phyloP scores from a whole-genome alignment of 1,139 yeast species.

The Pichia sp. region DNA sequence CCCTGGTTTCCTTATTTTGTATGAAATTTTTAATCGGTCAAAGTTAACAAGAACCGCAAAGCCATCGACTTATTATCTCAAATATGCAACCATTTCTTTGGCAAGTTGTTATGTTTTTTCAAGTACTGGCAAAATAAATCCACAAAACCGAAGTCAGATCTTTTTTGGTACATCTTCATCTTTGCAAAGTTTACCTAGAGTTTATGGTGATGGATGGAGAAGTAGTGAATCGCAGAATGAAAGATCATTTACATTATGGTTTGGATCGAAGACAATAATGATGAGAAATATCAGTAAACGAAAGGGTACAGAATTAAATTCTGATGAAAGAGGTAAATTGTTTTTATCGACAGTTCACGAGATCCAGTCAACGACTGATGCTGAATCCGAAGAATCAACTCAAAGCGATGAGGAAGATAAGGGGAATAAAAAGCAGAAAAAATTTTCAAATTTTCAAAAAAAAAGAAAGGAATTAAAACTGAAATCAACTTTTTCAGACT shows the following conservation, averaged over 20 bases:
- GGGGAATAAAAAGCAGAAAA: not conserved
- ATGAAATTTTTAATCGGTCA: slow-evolving; percentile 42
- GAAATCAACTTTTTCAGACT: not conserved
- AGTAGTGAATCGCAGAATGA: slow-evolving; percentile 68
- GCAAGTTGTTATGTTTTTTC: slow-evolving; percentile 69
- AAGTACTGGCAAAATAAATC: slow-evolving; percentile 47
- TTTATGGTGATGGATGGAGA: slow-evolving; percentile 78
- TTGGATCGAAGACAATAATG: slow-evolving; percentile 56
- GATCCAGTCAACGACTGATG: not conserved
- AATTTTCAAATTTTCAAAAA: not conserved
- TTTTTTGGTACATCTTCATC: slow-evolving; percentile 29
- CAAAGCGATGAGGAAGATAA: not conserved
- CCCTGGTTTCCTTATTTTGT: slow-evolving; percentile 61
- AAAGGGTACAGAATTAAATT: slow-evolving; percentile 3
- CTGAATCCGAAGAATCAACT: slow-evolving; percentile 1
- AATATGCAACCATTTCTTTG: slow-evolving; percentile 54
- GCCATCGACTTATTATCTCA: slow-evolving; percentile 38
- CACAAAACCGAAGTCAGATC: not conserved
- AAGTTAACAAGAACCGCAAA: slow-evolving; percentile 41
- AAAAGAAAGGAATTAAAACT: not conserved
- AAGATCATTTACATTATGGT: slow-evolving; percentile 80
- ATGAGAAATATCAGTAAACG: slow-evolving; percentile 19
- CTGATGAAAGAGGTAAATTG: slow-evolving; percentile 20
- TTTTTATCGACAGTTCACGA: too few relatives aligned
- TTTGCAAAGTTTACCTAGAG: slow-evolving; percentile 54